phyloP scores from a whole-genome alignment of 164 flowering plant genomes.

The Magnolia kwangsiensis region DNA sequence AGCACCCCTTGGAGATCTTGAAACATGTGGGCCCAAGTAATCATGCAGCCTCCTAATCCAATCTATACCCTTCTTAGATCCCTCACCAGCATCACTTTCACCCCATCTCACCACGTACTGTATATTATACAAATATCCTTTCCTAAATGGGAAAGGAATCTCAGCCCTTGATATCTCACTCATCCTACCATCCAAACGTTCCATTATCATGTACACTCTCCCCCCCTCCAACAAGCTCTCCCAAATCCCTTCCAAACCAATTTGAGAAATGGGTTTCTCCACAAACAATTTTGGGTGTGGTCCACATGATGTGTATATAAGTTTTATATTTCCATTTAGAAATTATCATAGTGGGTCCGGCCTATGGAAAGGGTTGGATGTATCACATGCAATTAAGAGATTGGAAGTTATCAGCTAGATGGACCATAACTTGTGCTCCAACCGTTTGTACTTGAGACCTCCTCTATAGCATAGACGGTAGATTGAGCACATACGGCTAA shows the following conservation, averaged over 20 bases:
- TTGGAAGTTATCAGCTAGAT: no score
- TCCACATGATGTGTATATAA: no score
- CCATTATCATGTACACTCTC: not conserved
- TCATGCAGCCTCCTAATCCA: slow-evolving; percentile 15
- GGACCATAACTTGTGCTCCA: no score
- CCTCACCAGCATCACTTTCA: slow-evolving; percentile 2
- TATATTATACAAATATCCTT: slow-evolving; percentile 12
- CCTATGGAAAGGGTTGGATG: no score
- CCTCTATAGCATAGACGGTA: no score
- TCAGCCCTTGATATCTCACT: slow-evolving; percentile 18
- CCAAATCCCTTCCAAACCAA: slow-evolving; percentile 12
- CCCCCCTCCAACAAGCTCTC: slow-evolving; percentile 8
- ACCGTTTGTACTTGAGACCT: no score
- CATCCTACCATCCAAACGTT: slow-evolving; percentile 22
- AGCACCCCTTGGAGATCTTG: slow-evolving; percentile 17
- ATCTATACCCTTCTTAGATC: slow-evolving; percentile 1
- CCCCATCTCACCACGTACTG: slow-evolving; percentile 17
- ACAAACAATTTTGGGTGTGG: slow-evolving; percentile 12
- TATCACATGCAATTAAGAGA: no score
- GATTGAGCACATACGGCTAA: no score
- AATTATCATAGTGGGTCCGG: no score
- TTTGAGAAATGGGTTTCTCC: slow-evolving; percentile 11
- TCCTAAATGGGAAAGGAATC: slow-evolving; percentile 24
- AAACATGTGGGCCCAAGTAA: slow-evolving; percentile 18
- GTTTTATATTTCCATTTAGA: no score